A percentile compares a stretch with the other conserved stretches of the same genome.
Conservation (phyloP, 805 yeast genomes). For the Metschnikowia reukaufii region DNA sequence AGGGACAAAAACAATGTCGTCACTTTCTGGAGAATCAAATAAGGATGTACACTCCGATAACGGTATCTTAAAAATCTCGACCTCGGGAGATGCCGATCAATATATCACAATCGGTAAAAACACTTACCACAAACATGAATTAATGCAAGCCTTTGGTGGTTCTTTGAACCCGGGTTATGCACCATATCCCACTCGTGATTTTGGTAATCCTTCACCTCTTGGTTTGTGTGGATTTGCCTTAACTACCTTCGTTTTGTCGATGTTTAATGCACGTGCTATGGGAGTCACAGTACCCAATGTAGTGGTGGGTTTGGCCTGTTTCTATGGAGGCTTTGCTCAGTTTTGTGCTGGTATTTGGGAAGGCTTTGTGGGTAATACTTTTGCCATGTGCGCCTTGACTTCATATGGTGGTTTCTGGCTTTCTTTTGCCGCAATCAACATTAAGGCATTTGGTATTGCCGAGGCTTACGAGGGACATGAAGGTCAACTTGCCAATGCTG, state of each 20-base stretch:
- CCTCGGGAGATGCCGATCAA: constrained; percentile 35
- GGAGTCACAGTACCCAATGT: constrained; percentile 18
- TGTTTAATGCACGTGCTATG: constrained; percentile 23
- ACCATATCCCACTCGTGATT: constrained; percentile 49
- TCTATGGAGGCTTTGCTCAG: constrained; percentile 23
- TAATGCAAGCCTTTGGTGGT: constrained; percentile 41
- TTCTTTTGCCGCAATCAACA: constrained; percentile 57
- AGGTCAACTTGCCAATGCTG: constrained; percentile 30
- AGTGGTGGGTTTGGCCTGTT: constrained; percentile 21
- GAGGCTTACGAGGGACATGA: constrained; percentile 40
- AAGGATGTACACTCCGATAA: constrained; percentile 12
- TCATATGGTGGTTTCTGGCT: constrained; percentile 67
- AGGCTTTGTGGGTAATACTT: constrained; percentile 21
- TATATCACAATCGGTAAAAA: constrained; percentile 31
- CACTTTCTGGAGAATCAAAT: constrained; percentile 15
- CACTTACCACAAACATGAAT: constrained; percentile 33
- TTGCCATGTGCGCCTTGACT: constrained; percentile 21
- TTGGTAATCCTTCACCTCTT: constrained; percentile 36
- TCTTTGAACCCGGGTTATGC: constrained; percentile 33
- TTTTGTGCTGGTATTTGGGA: constrained; percentile 24
- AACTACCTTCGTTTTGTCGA: constrained; percentile 22
- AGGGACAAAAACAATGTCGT: constrained; percentile 12
- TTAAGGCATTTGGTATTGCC: constrained; percentile 59
- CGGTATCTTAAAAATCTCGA: constrained; percentile 26
- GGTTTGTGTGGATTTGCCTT: constrained; percentile 23